These are phyloP conservation scores for Begonia loranthoides DNA, from an alignment of 306 rosid genomes.

Conservation along the genomic window DNA sequence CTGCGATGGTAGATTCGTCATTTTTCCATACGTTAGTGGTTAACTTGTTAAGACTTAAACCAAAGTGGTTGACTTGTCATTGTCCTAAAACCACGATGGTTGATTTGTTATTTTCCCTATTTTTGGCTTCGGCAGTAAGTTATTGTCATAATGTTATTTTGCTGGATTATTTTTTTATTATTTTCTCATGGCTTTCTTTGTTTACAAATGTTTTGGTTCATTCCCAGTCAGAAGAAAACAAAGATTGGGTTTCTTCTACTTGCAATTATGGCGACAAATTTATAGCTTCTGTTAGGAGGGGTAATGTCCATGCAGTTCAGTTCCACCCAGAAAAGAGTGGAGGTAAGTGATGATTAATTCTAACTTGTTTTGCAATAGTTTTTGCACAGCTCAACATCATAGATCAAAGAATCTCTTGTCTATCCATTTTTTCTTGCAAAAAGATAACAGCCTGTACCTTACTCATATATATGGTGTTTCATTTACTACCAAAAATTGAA, in stretches of 20 bases:
- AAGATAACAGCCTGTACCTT: no score
- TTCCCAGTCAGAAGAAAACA: slow-evolving; percentile 70
- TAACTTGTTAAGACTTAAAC: no score
- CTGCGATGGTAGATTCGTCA: no score
- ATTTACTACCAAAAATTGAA: no score
- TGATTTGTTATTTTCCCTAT: no score
- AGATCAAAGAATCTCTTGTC: no score
- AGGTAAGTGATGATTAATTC: slow-evolving; percentile 43
- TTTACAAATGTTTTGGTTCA: slow-evolving; percentile 5
- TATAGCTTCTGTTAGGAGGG: slow-evolving; percentile 79
- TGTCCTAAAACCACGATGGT: no score
- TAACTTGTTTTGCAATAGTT: neutral
- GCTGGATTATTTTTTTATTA: slow-evolving; percentile 2
- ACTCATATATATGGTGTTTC: no score
- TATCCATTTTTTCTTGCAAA: no score
- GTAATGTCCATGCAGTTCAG: slow-evolving; percentile 94
- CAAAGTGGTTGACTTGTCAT: no score
- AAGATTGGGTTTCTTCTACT: slow-evolving; percentile 85
- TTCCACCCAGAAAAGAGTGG: slow-evolving; percentile 99
- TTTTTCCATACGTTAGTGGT: no score
- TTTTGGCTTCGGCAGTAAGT: slow-evolving; percentile 2
- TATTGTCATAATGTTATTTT: slow-evolving; percentile 8
- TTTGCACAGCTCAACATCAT: neutral
- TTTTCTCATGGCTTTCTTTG: neutral
- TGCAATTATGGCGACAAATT: slow-evolving; percentile 81